phyloP scores from a whole-genome alignment of 345 rosid genomes.

The Dimocarpus longan region DNA sequence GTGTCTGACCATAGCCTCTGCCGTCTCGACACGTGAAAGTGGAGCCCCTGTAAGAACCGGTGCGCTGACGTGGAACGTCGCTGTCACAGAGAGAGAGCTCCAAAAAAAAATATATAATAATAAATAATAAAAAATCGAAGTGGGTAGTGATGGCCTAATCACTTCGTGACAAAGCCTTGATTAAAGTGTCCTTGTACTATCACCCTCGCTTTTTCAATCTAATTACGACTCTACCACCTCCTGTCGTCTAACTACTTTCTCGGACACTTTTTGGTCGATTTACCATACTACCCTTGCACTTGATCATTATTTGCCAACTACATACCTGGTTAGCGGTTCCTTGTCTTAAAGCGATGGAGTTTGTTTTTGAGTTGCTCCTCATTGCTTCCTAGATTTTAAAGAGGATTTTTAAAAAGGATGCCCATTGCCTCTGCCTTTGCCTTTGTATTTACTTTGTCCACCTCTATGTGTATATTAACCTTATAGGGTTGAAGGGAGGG shows the following conservation, averaged over 20 bases:
- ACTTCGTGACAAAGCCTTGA: slow-evolving; percentile 36
- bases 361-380: not conserved
- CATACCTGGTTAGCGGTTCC: not conserved
- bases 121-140: slow-evolving; percentile 12
- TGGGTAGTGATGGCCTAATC: slow-evolving; percentile 52
- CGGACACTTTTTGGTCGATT: not conserved
- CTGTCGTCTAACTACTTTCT: not conserved
- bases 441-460: too few relatives aligned
- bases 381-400: slow-evolving; percentile 17
- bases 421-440: slow-evolving; percentile 9
- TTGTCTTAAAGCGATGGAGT: not conserved
- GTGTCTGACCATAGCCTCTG: slow-evolving; percentile 1
- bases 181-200: slow-evolving; percentile 27
- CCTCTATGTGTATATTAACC: not conserved
- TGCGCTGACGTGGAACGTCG: slow-evolving; percentile 49
- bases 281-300: slow-evolving; percentile 11
- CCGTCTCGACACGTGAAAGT: slow-evolving; percentile 24
- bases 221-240: slow-evolving; percentile 38
- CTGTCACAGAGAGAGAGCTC: slow-evolving; percentile 24
- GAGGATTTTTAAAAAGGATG: slow-evolving; percentile 20
- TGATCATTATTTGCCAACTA: not conserved
- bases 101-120: not conserved
- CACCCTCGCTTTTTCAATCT: slow-evolving; percentile 13
- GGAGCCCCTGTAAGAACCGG: slow-evolving; percentile 14
- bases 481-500: not conserved